Conservation (phyloP, 2,329 filamentous ascomycete species). For the Coniella vitis region DNA sequence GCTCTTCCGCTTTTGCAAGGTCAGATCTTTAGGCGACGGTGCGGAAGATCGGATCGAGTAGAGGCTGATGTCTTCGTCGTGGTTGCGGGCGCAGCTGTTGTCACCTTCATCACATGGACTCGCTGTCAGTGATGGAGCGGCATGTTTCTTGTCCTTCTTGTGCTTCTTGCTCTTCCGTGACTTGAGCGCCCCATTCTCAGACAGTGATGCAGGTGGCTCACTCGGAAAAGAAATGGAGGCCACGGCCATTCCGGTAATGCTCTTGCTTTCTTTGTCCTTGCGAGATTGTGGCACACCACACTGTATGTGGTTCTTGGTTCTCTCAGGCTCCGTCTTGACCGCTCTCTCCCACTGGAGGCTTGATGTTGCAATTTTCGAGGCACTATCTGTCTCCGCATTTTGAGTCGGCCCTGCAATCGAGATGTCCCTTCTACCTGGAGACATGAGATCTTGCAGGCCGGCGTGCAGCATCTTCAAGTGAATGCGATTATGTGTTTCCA, state of each 20-base stretch:
- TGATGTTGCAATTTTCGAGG: no score
- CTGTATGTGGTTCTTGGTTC: no score
- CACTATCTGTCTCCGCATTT: background rate
- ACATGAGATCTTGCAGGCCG: background rate
- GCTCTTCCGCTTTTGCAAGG: background rate
- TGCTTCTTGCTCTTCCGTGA: no score
- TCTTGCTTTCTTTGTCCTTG: no score
- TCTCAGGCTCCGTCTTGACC: no score
- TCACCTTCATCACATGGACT: background rate
- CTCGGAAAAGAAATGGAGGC: no score
- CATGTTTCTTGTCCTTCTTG: background rate
- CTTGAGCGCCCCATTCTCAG: no score
- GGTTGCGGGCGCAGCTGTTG: no score
- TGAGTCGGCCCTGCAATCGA: background rate
- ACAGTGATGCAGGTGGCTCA: no score
- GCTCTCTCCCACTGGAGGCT: no score
- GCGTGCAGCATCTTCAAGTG: slow-evolving; percentile 8
- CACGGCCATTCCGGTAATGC: no score
- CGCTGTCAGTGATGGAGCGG: background rate
- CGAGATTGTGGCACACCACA: no score
- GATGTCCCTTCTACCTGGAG: background rate
- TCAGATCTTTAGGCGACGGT: slow-evolving; percentile 4
- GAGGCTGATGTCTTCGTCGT: background rate
- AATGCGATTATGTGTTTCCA: slow-evolving; percentile 10
- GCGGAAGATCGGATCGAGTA: background rate